These are phyloP conservation scores for Phellinidium pouzarii DNA, from an alignment of 1,284 basidiomycete species.

Conservation along the genomic window DNA sequence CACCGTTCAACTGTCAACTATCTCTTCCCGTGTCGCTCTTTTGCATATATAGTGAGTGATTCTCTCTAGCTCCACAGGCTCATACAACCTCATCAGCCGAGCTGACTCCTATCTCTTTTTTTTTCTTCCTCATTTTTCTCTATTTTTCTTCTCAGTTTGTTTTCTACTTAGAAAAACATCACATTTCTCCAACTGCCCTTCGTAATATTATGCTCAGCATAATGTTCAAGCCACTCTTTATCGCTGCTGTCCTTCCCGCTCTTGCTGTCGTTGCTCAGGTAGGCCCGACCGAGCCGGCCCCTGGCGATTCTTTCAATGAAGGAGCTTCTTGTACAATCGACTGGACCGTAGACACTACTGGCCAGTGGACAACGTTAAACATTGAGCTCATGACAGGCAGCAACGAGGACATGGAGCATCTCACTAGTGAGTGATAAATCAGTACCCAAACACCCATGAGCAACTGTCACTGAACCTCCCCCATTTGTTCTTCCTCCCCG, in stretches of 20 bases:
- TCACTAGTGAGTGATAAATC: constrained; percentile 47
- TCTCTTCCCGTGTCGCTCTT: constrained; percentile 6
- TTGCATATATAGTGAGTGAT: constrained; percentile 3
- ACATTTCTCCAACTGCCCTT: constrained; percentile 2
- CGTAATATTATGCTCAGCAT: constrained; percentile 15
- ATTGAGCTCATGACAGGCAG: constrained; percentile 77
- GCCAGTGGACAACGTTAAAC: constrained; percentile 56
- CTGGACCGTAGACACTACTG: constrained; percentile 52
- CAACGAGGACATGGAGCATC: constrained; percentile 63
- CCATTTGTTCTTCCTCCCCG: background rate
- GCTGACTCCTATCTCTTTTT: background rate
- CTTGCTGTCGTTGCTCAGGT: constrained; percentile 41
- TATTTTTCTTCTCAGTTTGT: background rate
- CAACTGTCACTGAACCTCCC: background rate
- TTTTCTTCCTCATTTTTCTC: background rate
- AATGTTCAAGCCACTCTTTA: constrained; percentile 38
- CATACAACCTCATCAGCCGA: background rate
- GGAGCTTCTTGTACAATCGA: constrained; percentile 46
- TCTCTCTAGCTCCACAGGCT: background rate
- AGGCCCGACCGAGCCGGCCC: constrained; percentile 46
- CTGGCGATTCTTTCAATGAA: constrained; percentile 48
- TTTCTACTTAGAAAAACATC: background rate
- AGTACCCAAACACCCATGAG: background rate
- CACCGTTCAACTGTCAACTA: background rate
- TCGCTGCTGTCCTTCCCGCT: constrained; percentile 36